Percentiles rank a stretch among this genome's conserved stretches.
phyloP scores from a whole-genome alignment of 2,329 filamentous ascomycete genomes.

The Ceratocystis lukuohia region DNA sequence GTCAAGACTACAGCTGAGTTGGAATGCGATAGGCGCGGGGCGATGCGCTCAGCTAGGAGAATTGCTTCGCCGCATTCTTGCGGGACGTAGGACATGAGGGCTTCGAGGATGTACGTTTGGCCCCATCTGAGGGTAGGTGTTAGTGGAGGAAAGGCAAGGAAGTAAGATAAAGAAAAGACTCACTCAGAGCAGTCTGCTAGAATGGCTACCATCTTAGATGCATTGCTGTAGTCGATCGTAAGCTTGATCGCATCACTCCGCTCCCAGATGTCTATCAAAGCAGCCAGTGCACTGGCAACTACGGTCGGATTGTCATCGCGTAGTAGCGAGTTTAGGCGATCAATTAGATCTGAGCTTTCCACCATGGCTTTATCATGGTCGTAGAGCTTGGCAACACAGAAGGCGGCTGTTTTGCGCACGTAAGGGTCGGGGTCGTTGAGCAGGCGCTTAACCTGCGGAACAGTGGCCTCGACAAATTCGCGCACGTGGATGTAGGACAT shows the following conservation, averaged over 20 bases:
- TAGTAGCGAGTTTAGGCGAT: slow-evolving; percentile 75
- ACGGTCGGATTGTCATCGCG: slow-evolving; percentile 96
- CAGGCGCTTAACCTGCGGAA: slow-evolving; percentile 68
- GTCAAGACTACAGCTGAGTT: slow-evolving; percentile 95
- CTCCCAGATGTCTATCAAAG: slow-evolving; percentile 96
- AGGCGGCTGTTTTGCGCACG: slow-evolving; percentile 92
- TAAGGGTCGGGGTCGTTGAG: slow-evolving; percentile 84
- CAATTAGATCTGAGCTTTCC: slow-evolving; percentile 82
- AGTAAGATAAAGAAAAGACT: neutral
- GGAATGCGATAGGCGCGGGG: slow-evolving; percentile 89
- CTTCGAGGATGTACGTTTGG: slow-evolving; percentile 95
- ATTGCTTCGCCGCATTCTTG: slow-evolving; percentile 80
- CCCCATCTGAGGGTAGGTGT: slow-evolving; percentile 48
- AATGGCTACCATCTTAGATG: slow-evolving; percentile 95
- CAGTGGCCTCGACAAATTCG: slow-evolving; percentile 85
- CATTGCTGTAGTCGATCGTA: slow-evolving; percentile 93
- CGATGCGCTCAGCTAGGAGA: slow-evolving; percentile 81
- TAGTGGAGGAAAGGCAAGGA: neutral
- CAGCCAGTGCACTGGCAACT: slow-evolving; percentile 81
- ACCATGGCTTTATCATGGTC: slow-evolving; percentile 88
- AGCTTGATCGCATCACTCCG: slow-evolving; percentile 93
- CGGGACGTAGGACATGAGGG: slow-evolving; percentile 93
- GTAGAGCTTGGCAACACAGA: slow-evolving; percentile 93
- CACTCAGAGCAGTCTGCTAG: slow-evolving; percentile 83
- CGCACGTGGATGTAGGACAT: slow-evolving; percentile 96